phyloP scores from a whole-genome alignment of 352 stramenopile genomes.

The Phytopythium sindhum region DNA sequence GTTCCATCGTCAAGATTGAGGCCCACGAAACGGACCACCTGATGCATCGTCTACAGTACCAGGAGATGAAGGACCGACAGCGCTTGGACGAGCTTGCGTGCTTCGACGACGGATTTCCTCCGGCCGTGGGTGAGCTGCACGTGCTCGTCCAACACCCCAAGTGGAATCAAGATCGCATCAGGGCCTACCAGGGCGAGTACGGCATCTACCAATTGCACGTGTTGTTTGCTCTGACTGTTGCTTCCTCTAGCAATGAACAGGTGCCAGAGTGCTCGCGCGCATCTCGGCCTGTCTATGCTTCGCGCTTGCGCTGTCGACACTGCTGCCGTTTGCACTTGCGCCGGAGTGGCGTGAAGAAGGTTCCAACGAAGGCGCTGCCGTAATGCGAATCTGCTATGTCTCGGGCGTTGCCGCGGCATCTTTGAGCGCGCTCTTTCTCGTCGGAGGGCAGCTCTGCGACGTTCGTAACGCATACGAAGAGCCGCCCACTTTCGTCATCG shows the following conservation, averaged over 20 bases:
- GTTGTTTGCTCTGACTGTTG: neutral
- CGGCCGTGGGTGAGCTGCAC: neutral
- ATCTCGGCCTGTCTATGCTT: neutral
- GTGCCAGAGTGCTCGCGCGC: neutral
- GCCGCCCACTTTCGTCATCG: neutral
- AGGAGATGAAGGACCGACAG: neutral
- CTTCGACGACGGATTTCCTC: neutral
- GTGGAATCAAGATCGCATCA: neutral
- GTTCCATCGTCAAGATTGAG: neutral
- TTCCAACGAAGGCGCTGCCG: neutral
- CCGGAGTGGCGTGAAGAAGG: neutral
- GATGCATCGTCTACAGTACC: neutral
- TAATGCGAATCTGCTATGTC: neutral
- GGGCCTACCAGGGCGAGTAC: neutral
- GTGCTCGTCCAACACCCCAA: slow-evolving; percentile 1
- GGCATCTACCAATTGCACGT: no score
- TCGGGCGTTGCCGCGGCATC: neutral
- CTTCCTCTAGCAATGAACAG: neutral
- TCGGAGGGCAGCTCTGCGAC: neutral
- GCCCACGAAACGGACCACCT: neutral
- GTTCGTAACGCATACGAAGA: neutral
- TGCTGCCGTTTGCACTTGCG: neutral
- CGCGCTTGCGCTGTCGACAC: neutral
- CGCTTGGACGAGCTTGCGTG: neutral
- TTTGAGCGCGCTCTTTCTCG: neutral